Percentiles rank a stretch among this genome's conserved stretches.
These are phyloP conservation scores for Leishmania tropica DNA, from an alignment of 208 protist genomes.

Conservation along the genomic window DNA sequence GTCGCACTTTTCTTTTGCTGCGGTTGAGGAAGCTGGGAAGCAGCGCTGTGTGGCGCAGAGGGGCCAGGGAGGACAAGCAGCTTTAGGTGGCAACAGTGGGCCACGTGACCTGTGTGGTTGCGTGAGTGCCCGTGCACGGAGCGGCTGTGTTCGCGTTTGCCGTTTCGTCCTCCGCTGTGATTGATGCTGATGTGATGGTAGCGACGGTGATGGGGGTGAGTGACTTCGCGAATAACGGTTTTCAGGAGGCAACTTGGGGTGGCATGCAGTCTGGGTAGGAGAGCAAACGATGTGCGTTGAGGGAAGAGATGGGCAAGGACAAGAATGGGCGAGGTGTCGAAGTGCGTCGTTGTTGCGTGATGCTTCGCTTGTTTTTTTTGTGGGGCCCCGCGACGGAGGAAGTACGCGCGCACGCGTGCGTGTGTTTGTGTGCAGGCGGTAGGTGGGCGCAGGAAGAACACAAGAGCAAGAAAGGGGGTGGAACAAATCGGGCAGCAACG, in stretches of 20 bases:
- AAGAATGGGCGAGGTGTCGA: background rate
- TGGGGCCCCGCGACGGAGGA: background rate
- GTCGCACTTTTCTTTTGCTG: background rate
- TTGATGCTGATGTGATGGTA: background rate
- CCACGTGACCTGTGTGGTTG: background rate
- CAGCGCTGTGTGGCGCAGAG: background rate
- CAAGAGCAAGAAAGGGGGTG: background rate
- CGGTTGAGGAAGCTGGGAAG: background rate
- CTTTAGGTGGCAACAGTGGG: background rate
- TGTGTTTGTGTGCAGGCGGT: background rate
- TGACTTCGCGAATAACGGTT: background rate
- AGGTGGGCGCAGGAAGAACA: background rate
- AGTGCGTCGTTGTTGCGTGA: background rate
- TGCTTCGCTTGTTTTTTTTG: background rate
- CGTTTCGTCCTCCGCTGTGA: background rate
- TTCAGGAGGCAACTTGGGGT: background rate
- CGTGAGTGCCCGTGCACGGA: background rate
- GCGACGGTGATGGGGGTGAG: background rate
- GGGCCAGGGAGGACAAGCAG: background rate
- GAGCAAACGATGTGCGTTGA: background rate
- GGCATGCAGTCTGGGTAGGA: background rate
- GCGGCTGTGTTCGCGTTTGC: background rate
- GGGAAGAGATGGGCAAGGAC: background rate
- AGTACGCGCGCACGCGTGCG: background rate
- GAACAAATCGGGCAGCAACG: background rate